These are phyloP conservation scores for Chytridium lagenaria DNA, from an alignment of 371 early-diverging fungal genomes.

Conservation along the genomic window DNA sequence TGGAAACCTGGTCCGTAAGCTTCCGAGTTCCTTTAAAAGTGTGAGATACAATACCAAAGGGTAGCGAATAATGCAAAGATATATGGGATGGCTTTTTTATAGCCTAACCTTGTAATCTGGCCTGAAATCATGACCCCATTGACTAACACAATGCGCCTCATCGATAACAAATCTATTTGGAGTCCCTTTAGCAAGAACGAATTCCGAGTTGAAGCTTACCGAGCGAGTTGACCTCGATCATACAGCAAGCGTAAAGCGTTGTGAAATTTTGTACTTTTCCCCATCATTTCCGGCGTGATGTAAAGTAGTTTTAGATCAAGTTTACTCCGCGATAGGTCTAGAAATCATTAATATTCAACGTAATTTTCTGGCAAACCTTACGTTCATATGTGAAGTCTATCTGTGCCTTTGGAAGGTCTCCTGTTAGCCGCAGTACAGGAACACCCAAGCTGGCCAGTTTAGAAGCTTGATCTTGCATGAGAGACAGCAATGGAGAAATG, in stretches of 20 bases:
- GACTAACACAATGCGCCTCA: constrained; percentile 97
- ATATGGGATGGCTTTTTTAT: no score
- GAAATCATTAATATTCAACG: no score
- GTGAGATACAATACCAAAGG: neutral
- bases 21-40: constrained; percentile 62
- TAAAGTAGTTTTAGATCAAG: constrained; percentile 77
- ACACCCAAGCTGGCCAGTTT: constrained; percentile 81
- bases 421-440: constrained; percentile 75
- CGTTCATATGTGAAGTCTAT: constrained; percentile 64
- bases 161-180: constrained; percentile 96
- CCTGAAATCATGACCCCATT: constrained; percentile 98
- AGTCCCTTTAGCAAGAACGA: constrained; percentile 8
- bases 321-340: constrained; percentile 55
- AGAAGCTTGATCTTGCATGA: constrained; percentile 98
- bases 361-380: no score
- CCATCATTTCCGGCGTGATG: constrained; percentile 96
- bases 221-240: constrained; percentile 66
- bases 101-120: constrained; percentile 67
- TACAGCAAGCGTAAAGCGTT: constrained; percentile 66
- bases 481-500: constrained; percentile 94
- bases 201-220: constrained; percentile 35
- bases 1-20: constrained; percentile 69
- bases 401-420: constrained; percentile 61
- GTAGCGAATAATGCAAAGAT: no score
- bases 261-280: constrained; percentile 71